Conservation (phyloP, 306 rosid genomes). For the Quercus mongolica region DNA sequence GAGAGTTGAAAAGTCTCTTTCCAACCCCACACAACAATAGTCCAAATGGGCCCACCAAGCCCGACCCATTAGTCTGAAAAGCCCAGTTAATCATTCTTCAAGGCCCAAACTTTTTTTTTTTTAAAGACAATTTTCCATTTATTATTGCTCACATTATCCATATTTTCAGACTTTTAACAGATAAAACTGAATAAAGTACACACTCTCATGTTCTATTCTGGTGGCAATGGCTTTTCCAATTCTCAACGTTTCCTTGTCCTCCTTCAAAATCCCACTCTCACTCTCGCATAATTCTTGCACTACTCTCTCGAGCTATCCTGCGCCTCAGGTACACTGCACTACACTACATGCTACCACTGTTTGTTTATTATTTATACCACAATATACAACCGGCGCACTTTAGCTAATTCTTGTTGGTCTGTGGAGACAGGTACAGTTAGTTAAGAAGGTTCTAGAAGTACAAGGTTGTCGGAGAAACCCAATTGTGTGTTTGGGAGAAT, state of each 20-base stretch:
- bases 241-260: conserved; percentile 46
- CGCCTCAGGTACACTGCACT: conserved; percentile 23
- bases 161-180: no score
- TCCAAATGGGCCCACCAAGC: no score
- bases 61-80: no score
- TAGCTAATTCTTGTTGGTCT: background rate
- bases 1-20: no score
- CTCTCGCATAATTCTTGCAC: background rate
- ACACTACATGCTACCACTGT: no score
- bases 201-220: background rate
- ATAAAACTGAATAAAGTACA: background rate
- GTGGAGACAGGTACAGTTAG: conserved; percentile 6
- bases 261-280: conserved; percentile 36
- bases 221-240: conserved; percentile 72
- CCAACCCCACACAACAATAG: no score
- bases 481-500: conserved; percentile 30
- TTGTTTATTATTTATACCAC: background rate
- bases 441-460: conserved; percentile 29
- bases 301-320: conserved; percentile 15
- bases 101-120: no score
- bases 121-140: no score
- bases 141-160: no score
- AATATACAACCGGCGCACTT: background rate
- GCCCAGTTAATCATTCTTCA: no score
- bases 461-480: conserved; percentile 31